These are phyloP conservation scores for Nasturtium officinale DNA, from an alignment of 345 rosid genomes.

Conservation along the genomic window DNA sequence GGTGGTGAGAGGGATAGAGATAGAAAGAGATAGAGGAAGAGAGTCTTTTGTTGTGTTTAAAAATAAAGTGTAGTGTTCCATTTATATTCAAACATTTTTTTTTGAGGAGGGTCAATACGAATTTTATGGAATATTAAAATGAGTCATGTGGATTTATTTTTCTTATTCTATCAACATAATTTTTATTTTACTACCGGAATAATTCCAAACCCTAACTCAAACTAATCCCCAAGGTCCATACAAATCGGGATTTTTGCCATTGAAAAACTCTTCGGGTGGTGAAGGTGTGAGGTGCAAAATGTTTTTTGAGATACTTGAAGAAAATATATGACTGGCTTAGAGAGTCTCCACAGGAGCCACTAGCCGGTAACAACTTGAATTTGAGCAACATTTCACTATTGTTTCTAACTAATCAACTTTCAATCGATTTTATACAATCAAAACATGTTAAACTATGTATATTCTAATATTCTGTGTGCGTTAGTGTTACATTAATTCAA, in stretches of 20 bases:
- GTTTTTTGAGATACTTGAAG: too few relatives aligned
- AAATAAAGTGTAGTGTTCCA: background rate
- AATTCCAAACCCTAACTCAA: background rate
- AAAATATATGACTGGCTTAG: too few relatives aligned
- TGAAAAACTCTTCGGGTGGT: background rate
- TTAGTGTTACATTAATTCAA: background rate
- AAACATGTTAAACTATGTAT: background rate
- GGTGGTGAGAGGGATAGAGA: conserved; percentile 8
- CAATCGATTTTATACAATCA: too few relatives aligned
- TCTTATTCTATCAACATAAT: background rate
- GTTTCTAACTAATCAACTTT: too few relatives aligned
- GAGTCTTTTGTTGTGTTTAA: conserved; percentile 26
- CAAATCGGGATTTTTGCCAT: too few relatives aligned
- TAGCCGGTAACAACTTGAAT: too few relatives aligned
- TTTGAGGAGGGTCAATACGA: background rate
- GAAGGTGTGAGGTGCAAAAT: background rate
- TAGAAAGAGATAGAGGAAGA: background rate
- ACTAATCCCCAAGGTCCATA: too few relatives aligned
- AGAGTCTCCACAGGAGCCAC: too few relatives aligned
- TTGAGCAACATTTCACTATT: too few relatives aligned
- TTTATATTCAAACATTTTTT: conserved; percentile 4
- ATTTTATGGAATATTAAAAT: background rate
- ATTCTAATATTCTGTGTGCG: background rate
- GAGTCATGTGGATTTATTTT: background rate
- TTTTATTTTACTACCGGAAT: background rate